Percentiles rank a stretch among this genome's conserved stretches.
Evolutionary conservation across 2,329 filamentous ascomycete genomes (phyloP).

Genomic region (Aspergillus tanneri): DNA sequence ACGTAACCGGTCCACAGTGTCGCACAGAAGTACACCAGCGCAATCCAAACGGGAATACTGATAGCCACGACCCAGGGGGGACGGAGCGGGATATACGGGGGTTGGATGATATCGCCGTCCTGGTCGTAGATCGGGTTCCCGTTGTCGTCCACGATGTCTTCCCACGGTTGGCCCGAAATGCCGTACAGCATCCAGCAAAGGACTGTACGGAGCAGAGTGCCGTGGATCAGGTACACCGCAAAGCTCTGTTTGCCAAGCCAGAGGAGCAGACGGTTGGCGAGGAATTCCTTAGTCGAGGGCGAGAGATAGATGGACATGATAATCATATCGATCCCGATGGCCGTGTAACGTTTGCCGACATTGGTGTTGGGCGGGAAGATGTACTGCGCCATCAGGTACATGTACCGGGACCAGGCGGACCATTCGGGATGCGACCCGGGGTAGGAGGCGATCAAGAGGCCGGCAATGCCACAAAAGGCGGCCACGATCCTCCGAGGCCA

Average conservation of each 20-base stretch:
- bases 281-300: constrained; percentile 48
- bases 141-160: constrained; percentile 42
- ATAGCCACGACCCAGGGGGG: constrained; percentile 42
- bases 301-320: constrained; percentile 54
- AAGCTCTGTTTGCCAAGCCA: constrained; percentile 58
- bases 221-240: constrained; percentile 56
- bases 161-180: constrained; percentile 48
- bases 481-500: constrained; percentile 41
- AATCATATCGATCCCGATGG: constrained; percentile 51
- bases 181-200: constrained; percentile 55
- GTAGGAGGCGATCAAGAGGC: constrained; percentile 51
- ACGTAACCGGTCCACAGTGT: constrained; percentile 55
- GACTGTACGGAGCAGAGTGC: constrained; percentile 53
- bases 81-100: constrained; percentile 45
- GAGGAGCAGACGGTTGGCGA: constrained; percentile 52
- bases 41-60: constrained; percentile 50
- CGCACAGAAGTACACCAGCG: constrained; percentile 49
- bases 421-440: constrained; percentile 53
- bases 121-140: constrained; percentile 13
- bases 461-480: constrained; percentile 41
- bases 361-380: constrained; percentile 50
- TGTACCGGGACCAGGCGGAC: constrained; percentile 49
- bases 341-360: constrained; percentile 48
- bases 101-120: constrained; percentile 35
- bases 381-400: constrained; percentile 43